phyloP scores from a whole-genome alignment of 208 protist species.

The Histomonas meleagridis region DNA sequence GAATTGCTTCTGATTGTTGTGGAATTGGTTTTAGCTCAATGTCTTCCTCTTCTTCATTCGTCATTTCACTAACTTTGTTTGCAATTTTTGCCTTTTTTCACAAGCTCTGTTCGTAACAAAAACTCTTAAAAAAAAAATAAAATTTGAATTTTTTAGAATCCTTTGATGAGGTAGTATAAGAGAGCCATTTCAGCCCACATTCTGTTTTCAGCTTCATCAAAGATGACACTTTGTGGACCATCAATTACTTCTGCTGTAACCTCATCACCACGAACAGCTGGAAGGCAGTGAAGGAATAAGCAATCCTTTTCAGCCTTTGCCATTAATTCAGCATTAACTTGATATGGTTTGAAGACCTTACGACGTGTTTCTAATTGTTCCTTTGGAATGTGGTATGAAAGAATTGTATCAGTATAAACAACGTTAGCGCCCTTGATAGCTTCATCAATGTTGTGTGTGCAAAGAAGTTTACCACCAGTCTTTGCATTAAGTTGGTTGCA shows the following conservation, averaged over 20 bases:
- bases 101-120: too few species aligned
- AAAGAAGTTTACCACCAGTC: conserved; percentile 40
- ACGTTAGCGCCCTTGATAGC: conserved; percentile 53
- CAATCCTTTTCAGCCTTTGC: conserved; percentile 52
- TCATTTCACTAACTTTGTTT: too few species aligned
- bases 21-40: too few species aligned
- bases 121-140: too few species aligned
- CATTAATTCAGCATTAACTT: conserved; percentile 50
- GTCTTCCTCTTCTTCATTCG: too few species aligned
- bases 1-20: not conserved
- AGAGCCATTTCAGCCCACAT: conserved; percentile 61
- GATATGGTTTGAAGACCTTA: conserved; percentile 25
- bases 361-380: not conserved
- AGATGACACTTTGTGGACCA: conserved; percentile 62
- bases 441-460: conserved; percentile 33
- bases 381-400: conserved; percentile 13
- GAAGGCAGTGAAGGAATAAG: conserved; percentile 74
- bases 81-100: too few species aligned
- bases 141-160: too few species aligned
- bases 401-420: conserved; percentile 49
- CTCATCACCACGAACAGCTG: conserved; percentile 59
- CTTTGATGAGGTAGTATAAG: conserved; percentile 47
- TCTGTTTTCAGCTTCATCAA: conserved; percentile 63
- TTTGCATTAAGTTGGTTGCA: conserved; percentile 36
- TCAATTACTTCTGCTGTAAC: conserved; percentile 69